Evolutionary conservation across 1,284 basidiomycete genomes (phyloP), one percentile per base, ranked within the genome.

Genomic region (Trametes hirsuta): DNA sequence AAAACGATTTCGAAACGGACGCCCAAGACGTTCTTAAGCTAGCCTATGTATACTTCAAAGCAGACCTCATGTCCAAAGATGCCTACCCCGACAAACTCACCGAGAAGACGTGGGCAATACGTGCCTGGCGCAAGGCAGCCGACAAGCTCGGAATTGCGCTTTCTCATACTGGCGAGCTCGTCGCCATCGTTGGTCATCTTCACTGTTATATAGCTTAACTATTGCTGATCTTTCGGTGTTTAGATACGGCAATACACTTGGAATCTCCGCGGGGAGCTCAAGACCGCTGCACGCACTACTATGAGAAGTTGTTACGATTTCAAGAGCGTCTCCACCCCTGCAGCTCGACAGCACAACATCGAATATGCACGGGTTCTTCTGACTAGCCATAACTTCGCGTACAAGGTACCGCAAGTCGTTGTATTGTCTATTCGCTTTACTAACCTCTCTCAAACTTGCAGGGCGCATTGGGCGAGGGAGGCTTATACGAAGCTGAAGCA

Each of bases 201-300:
- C n/a, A n/a, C n/a, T n/a, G n/a, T n/a, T n/a, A 3, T 30, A 8
- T 30, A 8, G 8, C 30, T 8, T 57, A 2, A 25, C 30, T 0
- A n/a, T n/a, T n/a, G n/a, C n/a, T n/a, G n/a, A n/a, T n/a, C n/a
- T n/a, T n/a, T n/a, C n/a, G n/a, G n/a, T n/a, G n/a, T n/a, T n/a
- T n/a, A n/a, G n/a, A n/a, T n/a, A n/a, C n/a, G n/a, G n/a, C 42
- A 25, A n/a, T 57, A 57, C 42, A 39, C 48, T 0, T 57, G 55
- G 55, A 50, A 51, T 30, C 35, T 49, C 5, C 44, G 57, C 3
- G 45, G 57, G 11, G 57, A 59, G 15, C 1, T 59, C 12, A 53
- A 59, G 51, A 48, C 5, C 3, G 37, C 37, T 2, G 50, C 52
- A 5, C 36, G 21, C 3, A 6, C 14, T 1, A 15, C 14, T 3